Evolutionary conservation across 2,329 filamentous ascomycete species (phyloP).

Genomic region (Coniochaeta sp.): DNA sequence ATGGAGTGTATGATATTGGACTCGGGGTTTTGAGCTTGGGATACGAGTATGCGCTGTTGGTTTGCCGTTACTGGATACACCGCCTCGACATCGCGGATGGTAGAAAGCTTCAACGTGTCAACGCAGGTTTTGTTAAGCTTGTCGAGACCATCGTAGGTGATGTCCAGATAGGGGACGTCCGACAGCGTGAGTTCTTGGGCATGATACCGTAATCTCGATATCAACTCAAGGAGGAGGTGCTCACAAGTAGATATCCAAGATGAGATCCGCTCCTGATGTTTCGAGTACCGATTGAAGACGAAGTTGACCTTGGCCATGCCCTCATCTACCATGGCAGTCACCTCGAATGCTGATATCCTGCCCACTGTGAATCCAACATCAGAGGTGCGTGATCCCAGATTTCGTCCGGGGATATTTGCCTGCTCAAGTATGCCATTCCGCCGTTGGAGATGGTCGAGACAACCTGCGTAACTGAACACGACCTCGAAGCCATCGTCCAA

Average conservation of each 20-base stretch:
- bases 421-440: slow-evolving; percentile 42
- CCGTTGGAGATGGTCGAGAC: slow-evolving; percentile 38
- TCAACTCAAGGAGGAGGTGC: slow-evolving; percentile 34
- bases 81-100: slow-evolving; percentile 38
- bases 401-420: slow-evolving; percentile 30
- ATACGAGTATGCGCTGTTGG: slow-evolving; percentile 42
- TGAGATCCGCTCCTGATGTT: slow-evolving; percentile 33
- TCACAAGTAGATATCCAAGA: slow-evolving; percentile 42
- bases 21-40: slow-evolving; percentile 32
- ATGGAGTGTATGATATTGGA: slow-evolving; percentile 36
- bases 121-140: slow-evolving; percentile 35
- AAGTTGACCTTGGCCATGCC: slow-evolving; percentile 37
- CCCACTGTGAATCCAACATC: slow-evolving; percentile 38
- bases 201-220: slow-evolving; percentile 31
- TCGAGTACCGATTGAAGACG: slow-evolving; percentile 33
- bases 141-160: slow-evolving; percentile 36
- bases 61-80: slow-evolving; percentile 39
- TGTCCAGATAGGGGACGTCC: slow-evolving; percentile 39
- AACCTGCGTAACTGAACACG: slow-evolving; percentile 49
- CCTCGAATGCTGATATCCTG: slow-evolving; percentile 43
- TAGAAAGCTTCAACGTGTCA: slow-evolving; percentile 29
- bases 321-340: slow-evolving; percentile 38
- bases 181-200: slow-evolving; percentile 41
- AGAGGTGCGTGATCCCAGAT: slow-evolving; percentile 28
- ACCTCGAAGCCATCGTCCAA: slow-evolving; percentile 47